Conservation (phyloP, 2,329 filamentous ascomycete species). For the Clonostachys byssicola region DNA sequence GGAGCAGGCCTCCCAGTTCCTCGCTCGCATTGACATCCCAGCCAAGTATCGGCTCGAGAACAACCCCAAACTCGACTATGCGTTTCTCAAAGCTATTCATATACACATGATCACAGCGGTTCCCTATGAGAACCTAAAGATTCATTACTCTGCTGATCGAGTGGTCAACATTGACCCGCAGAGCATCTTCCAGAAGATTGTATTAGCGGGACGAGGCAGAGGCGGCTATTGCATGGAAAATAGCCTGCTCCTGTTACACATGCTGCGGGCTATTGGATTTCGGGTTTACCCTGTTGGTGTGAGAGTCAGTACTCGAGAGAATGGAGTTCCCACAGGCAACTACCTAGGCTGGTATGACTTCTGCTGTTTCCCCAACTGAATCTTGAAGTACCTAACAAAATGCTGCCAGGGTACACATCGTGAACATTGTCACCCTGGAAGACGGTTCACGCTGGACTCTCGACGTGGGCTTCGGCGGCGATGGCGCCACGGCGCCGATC, state of each 20-base stretch:
- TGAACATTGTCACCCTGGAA: constrained; percentile 54
- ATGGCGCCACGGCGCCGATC: constrained; percentile 54
- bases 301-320: constrained; percentile 32
- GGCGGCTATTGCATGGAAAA: constrained; percentile 62
- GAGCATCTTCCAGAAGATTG: constrained; percentile 43
- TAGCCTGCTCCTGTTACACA: constrained; percentile 47
- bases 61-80: constrained; percentile 16
- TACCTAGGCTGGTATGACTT: constrained; percentile 40
- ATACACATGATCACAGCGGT: constrained; percentile 41
- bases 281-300: constrained; percentile 52
- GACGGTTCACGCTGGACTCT: constrained; percentile 43
- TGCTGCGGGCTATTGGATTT: constrained; percentile 47
- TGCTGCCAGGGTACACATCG: constrained; percentile 44
- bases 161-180: constrained; percentile 36
- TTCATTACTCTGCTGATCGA: constrained; percentile 43
- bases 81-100: constrained; percentile 32
- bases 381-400: neutral
- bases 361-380: neutral
- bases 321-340: constrained; percentile 30
- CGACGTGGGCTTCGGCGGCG: constrained; percentile 63
- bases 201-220: constrained; percentile 30
- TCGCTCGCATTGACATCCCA: constrained; percentile 16
- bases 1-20: constrained; percentile 19
- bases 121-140: constrained; percentile 51
- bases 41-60: constrained; percentile 16